phyloP scores from a whole-genome alignment of 441 rosid genomes.

The Erodium moschatum region DNA sequence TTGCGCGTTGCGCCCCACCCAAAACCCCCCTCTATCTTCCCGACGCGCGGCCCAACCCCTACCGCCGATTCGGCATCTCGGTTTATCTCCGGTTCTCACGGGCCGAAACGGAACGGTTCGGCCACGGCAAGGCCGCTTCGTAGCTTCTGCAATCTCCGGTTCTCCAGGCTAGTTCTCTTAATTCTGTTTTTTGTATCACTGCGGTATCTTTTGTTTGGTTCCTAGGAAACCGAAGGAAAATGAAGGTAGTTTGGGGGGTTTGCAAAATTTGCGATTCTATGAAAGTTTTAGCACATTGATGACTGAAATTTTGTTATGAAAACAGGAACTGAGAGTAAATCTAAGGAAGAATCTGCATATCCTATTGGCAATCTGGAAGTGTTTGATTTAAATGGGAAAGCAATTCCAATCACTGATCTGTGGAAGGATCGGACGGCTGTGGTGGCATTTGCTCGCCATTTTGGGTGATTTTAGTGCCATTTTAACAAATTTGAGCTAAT shows the following conservation, averaged over 20 bases:
- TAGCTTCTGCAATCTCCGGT: slow-evolving; percentile 39
- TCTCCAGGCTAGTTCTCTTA: slow-evolving; percentile 14
- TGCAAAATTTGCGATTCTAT: not conserved
- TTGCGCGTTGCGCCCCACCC: slow-evolving; percentile 21
- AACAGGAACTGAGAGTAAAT: slow-evolving; percentile 34
- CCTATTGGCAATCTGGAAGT: slow-evolving; percentile 48
- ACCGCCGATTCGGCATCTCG: not conserved
- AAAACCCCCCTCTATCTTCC: slow-evolving; percentile 11
- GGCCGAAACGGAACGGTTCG: slow-evolving; percentile 3
- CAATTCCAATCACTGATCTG: slow-evolving; percentile 57
- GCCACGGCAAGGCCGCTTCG: slow-evolving; percentile 21
- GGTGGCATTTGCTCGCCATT: slow-evolving; percentile 91
- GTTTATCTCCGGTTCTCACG: slow-evolving; percentile 17
- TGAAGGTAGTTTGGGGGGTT: not conserved
- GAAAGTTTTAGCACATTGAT: not conserved
- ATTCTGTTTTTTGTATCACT: no score
- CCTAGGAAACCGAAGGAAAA: not conserved
- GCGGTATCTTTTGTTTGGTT: not conserved
- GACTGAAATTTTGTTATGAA: not conserved
- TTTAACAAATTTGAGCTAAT: not conserved
- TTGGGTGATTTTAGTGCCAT: slow-evolving; percentile 41
- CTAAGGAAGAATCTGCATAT: slow-evolving; percentile 28
- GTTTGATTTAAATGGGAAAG: slow-evolving; percentile 61
- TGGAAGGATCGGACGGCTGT: slow-evolving; percentile 82
- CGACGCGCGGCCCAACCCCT: slow-evolving; percentile 12